Base-by-base conservation (phyloP, 1,139 yeast genomes). In the Kodamaea sp. region DNA sequence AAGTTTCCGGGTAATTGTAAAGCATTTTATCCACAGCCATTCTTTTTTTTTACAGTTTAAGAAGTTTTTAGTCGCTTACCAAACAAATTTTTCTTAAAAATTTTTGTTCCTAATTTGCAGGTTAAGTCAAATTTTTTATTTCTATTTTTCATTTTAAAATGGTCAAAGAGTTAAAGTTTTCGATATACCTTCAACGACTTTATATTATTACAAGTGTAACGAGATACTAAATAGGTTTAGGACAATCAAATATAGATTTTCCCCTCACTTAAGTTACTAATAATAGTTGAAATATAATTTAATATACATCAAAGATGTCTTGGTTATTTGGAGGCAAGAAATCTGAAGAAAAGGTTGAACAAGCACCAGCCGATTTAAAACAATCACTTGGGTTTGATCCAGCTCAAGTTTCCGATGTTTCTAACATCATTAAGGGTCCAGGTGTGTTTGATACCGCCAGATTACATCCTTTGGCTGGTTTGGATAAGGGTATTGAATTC, bases 381-480 rank as follows among this genome's bases (percentile, higher is more conserved):
- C 61, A 66, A 41, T 56, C 67, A 28, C 68, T 79, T 34, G 86
- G 86, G 8, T 82, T 84, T 57, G 92, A 84, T 59, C 84, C 89
- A 32, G 62, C 75, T 29, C 75, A 80, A 47, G 80, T 82, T 30
- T 61, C 79, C 23, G 86, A 81, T 57, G 86, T 84, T 29, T 74
- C 83, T 38, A 68, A 71, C 43, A 78, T 79, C 56, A 73, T 81
- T 55, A 70, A 74, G 41, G 67, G 78, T 9, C 85, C 83, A 20
- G 81, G 81, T 34, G 74, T 73, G 22, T 70, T 85, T 47, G 95
- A 88, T 57, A 73, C 89, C 22, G 65, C 86, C 39, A 75, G 75
- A 60, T 74, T 92, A 56, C 98, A 92, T 62, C 98, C 97, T 33
- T 74, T 92, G 57, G 97, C 97, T 1, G 96, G 96, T 8, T 76